phyloP scores from a whole-genome alignment of 1,139 yeast species.

The Candida sp. region DNA sequence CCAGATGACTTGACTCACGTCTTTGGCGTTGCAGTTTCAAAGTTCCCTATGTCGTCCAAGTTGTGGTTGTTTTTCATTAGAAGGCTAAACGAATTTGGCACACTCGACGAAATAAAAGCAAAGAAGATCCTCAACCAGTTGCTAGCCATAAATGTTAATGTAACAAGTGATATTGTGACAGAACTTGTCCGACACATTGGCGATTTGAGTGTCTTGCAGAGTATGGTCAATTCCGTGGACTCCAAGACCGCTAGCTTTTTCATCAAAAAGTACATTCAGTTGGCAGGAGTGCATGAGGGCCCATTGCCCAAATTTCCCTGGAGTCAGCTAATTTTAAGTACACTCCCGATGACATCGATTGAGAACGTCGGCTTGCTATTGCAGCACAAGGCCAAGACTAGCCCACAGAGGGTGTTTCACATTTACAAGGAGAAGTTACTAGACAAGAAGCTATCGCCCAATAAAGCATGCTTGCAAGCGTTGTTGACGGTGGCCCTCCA shows the following conservation, averaged over 20 bases:
- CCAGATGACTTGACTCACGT: conserved; percentile 37
- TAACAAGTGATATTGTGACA: conserved; percentile 36
- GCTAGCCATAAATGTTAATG: conserved; percentile 23
- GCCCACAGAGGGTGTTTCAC: conserved; percentile 38
- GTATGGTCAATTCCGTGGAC: conserved; percentile 7
- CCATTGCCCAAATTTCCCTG: conserved; percentile 19
- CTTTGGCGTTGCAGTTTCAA: conserved; percentile 32
- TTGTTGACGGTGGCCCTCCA: conserved; percentile 42
- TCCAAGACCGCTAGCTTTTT: conserved; percentile 10
- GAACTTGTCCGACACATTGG: conserved; percentile 31
- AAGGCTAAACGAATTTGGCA: conserved; percentile 35
- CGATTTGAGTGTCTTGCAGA: conserved; percentile 10
- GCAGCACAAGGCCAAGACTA: conserved; percentile 47
- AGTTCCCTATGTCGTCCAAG: conserved; percentile 27
- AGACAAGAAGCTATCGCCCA: conserved; percentile 25
- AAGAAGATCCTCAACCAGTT: conserved; percentile 30
- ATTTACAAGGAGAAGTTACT: conserved; percentile 33
- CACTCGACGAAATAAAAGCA: conserved; percentile 34
- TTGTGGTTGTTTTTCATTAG: conserved; percentile 43
- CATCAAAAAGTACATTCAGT: conserved; percentile 34
- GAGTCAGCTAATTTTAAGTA: conserved; percentile 24
- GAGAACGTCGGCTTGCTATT: conserved; percentile 39
- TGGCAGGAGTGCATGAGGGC: conserved; percentile 19
- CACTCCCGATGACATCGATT: conserved; percentile 25
- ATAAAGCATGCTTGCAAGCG: conserved; percentile 44